These are phyloP conservation scores for Microsporum canis DNA, from an alignment of 2,329 filamentous ascomycete species.

Conservation along the genomic window DNA sequence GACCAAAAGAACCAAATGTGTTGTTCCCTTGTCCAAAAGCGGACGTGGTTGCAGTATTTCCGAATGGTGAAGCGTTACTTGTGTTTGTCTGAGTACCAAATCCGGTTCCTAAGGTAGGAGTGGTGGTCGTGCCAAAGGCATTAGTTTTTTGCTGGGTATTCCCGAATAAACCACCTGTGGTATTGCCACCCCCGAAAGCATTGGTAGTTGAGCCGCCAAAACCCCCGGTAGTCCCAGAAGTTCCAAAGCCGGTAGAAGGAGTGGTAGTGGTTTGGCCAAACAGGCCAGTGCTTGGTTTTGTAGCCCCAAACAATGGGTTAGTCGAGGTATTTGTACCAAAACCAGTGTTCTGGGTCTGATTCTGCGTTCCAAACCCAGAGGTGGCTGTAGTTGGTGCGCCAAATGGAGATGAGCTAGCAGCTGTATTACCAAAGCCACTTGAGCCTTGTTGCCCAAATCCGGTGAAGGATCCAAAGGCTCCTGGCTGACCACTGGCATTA, in stretches of 20 bases:
- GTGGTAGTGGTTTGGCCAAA: slow-evolving; percentile 25
- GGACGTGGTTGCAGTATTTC: slow-evolving; percentile 27
- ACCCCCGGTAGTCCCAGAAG: slow-evolving; percentile 21
- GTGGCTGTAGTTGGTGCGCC: slow-evolving; percentile 28
- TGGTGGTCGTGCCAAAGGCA: slow-evolving; percentile 24
- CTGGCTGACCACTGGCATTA: slow-evolving; percentile 66
- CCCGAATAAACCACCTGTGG: slow-evolving; percentile 35
- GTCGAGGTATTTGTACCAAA: slow-evolving; percentile 25
- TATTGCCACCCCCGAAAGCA: slow-evolving; percentile 23
- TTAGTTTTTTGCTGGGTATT: slow-evolving; percentile 28
- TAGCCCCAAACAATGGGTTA: slow-evolving; percentile 34
- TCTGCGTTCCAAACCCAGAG: slow-evolving; percentile 31
- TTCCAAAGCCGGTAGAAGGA: slow-evolving; percentile 31
- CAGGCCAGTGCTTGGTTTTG: slow-evolving; percentile 33
- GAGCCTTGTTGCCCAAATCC: slow-evolving; percentile 35
- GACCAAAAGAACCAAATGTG: slow-evolving; percentile 36
- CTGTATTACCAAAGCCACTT: slow-evolving; percentile 32
- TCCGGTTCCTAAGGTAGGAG: slow-evolving; percentile 23
- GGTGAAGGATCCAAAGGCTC: slow-evolving; percentile 62
- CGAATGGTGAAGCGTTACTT: slow-evolving; percentile 31
- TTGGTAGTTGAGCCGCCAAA: slow-evolving; percentile 23
- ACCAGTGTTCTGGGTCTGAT: slow-evolving; percentile 26
- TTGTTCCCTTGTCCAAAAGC: slow-evolving; percentile 36
- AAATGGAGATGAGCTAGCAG: slow-evolving; percentile 30
- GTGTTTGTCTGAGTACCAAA: slow-evolving; percentile 29